Percentiles rank a stretch among this genome's conserved stretches.
These are phyloP conservation scores for Puccinia hordei DNA, from an alignment of 1,284 basidiomycete genomes.

Conservation along the genomic window DNA sequence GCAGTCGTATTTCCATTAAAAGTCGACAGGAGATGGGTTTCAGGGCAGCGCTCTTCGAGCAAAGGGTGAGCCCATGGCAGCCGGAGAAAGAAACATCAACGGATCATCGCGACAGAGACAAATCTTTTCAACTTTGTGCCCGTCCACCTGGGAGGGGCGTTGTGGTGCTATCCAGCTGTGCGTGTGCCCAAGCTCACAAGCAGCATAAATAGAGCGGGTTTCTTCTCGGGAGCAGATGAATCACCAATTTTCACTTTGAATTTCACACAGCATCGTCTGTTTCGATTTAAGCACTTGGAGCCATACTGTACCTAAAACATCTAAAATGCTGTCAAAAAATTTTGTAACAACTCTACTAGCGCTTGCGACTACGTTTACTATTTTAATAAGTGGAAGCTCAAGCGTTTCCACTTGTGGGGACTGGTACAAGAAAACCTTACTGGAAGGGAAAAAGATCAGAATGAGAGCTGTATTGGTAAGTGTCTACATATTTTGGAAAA, in stretches of 20 bases:
- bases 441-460: background rate
- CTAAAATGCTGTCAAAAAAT: background rate
- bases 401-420: background rate
- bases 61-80: background rate
- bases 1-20: no score
- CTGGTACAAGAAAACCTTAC: constrained; percentile 3
- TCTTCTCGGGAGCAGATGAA: no score
- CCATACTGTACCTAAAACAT: no score
- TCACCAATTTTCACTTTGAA: no score
- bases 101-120: background rate
- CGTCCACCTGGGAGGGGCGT: no score
- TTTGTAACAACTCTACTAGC: background rate
- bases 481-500: no score
- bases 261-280: no score
- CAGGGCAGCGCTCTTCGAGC: background rate
- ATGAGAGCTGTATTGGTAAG: background rate
- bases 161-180: no score
- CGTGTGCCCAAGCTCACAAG: background rate
- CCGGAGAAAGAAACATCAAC: background rate
- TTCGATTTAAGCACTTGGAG: no score
- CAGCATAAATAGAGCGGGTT: background rate
- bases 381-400: background rate
- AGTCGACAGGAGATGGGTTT: background rate
- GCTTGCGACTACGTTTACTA: background rate
- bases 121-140: background rate